Evolutionary conservation across 441 rosid genomes (phyloP).

Genomic region (Theobroma grandiflorum): DNA sequence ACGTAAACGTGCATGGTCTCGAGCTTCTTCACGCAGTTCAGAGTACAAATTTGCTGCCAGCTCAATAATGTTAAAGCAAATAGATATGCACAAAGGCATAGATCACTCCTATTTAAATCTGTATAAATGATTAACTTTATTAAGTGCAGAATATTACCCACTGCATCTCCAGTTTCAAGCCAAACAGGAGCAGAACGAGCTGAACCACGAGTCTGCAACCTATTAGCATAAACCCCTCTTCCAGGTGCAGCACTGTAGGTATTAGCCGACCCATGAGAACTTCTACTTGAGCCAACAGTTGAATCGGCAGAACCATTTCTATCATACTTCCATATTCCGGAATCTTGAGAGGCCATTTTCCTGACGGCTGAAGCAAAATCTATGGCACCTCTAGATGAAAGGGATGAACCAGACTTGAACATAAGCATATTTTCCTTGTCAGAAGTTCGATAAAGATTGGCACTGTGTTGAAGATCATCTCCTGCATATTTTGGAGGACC

Average conservation of each 20-base stretch:
- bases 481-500: conserved; percentile 66
- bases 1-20: conserved; percentile 87
- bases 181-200: conserved; percentile 81
- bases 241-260: conserved; percentile 71
- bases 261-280: conserved; percentile 63
- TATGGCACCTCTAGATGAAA: conserved; percentile 60
- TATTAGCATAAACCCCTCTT: conserved; percentile 69
- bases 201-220: conserved; percentile 68
- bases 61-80: conserved; percentile 56
- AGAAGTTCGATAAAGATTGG: conserved; percentile 61
- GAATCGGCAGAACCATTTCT: conserved; percentile 77
- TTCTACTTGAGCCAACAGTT: conserved; percentile 84
- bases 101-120: conserved; percentile 33
- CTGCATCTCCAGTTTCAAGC: conserved; percentile 99
- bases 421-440: conserved; percentile 75
- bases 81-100: conserved; percentile 24
- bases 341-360: conserved; percentile 85
- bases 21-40: conserved; percentile 91
- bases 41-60: conserved; percentile 89
- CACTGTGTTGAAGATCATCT: conserved; percentile 71
- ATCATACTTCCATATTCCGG: conserved; percentile 86
- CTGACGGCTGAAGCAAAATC: conserved; percentile 94
- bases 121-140: conserved; percentile 38
- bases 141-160: conserved; percentile 73
- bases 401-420: conserved; percentile 69